Evolutionary conservation across 441 rosid species (phyloP), one percentile per base, ranked within the genome.

Genomic region (Mallotus japonicus): DNA sequence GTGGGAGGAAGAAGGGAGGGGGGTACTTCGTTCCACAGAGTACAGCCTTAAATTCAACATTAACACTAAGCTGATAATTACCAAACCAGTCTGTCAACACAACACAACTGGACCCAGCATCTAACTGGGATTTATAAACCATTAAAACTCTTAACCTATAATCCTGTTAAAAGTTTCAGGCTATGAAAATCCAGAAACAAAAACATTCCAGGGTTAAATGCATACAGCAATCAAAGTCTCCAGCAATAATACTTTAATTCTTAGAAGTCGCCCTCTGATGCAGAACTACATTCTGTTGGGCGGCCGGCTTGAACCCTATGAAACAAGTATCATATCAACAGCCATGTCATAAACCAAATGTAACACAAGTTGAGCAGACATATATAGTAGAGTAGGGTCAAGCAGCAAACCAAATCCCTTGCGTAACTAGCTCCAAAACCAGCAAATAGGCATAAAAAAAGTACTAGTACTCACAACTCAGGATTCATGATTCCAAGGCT

Each of bases 141-240:
- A 37, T 60, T 61, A 62, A 77, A 70, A 70, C 71, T 62, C 75
- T 63, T 72, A 60, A 34, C 79, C 81, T 77, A 76, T 60, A 46
- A 76, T 73, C 78, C 78, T 69, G 83, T 77, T 66, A 82, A 70
- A 28, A 34, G 56, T 67, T 72, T 72, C 75, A 73, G 82, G 72
- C 80, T 73, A 73, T 4, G 44, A 62, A 76, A 76, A 72, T 71
- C 76, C 77, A 69, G 67, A 76, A 75, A 75, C 76, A 75, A 71
- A 81, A 82, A 61, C 75, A 76, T 80, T 65, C 80, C 77, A 82
- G 58, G 73, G 79, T 77, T 57, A 72, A 72, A 72, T 16, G 79
- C 81, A 75, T 66, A 75, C 78, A 70, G 78, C 78, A 78, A 73
- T 64, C 76, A 28, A 46, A 70, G 66, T 79, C 75, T 76, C 83